Base-by-base conservation (phyloP, 1,284 basidiomycete species). In the Sporisorium exsertum region DNA sequence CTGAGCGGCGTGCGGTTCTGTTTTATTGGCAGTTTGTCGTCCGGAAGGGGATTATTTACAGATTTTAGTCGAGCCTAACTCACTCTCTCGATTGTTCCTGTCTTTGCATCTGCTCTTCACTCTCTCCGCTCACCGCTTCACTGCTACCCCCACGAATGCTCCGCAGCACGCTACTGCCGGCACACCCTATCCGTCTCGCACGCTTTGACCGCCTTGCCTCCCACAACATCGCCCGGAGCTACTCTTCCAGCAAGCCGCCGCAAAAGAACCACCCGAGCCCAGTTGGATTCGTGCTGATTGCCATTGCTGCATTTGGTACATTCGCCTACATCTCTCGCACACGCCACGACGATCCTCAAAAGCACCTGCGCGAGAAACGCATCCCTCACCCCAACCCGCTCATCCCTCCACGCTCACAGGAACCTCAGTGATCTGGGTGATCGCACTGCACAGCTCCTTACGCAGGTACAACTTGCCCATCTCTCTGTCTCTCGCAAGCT, bases 381-480 rank as follows among this genome's bases (percentile, higher is more conserved):
- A 81, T 76, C n/a, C 83, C 77, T 26, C 72, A 79, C 32, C 78
- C 81, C 26, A 83, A 83, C 58, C 83, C 83, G 15, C 77, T 84
- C 55, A 77, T 79, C 46, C 82, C 82, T 20, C 78, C 78, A 27
- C 70, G 72, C 42, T 57, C 64, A 20, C 76, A 80, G 53, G 70
- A 77, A 50, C 73, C 70, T n/a, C 70, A 74, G 55, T 67, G 57
- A 52, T 56, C 29, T n/a, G n/a, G n/a, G 45, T 46, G 7, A 32
- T 26, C 16, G 40, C 47, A 20, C 47, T 47, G 27, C 46, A 20
- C 18, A 20, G 32, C 24, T 13, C 29, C 15, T 20, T 10, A 18
- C 3, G 6, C 24, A 45, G 10, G 20, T 26, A 47, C 63, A 32
- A 43, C 56, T 10, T 46, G 16, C 24, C 43, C 22, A 10, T 5